Evolutionary conservation across 768 basidiomycete genomes (phyloP), one percentile per base, ranked within the genome.

Genomic region (Chiua virens): DNA sequence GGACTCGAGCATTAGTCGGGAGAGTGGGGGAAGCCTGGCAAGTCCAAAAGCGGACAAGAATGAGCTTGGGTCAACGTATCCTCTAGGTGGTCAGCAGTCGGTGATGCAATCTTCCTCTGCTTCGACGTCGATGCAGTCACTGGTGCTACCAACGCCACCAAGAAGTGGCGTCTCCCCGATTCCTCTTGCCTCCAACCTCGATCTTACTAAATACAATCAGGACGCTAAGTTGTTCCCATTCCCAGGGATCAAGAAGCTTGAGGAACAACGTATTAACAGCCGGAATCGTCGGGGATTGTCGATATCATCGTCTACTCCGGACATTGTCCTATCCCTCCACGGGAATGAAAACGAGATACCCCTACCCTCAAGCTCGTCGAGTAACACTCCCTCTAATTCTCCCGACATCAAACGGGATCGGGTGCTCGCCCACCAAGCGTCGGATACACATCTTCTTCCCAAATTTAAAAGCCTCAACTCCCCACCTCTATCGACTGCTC

Each of bases 221-320:
- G 77, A 80, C 50, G 67, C 80, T 28, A 98, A 98, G 66, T 75
- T 97, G 32, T 89, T 87, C 69, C 92, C 94, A 1, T 94, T 96
- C 78, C 92, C 91, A 22, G 92, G 91, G 34, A 86, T 93, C 68
- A 79, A 85, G 61, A 80, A 81, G 59, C 74, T 93, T 34, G 89
- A 89, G 65, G 85, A 89, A 63, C 81, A 88, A 60, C 78, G 84
- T 45, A 67, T 65, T 46, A 70, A 68, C 28, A 82, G 75, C 58
- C 80, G 82, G 30, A 75, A 77, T 47, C 79, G 78, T 41, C 79
- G 78, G 47, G 79, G 78, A 7, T 67, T 82, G 41, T 76, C 65
- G 45, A 71, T 67, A 66, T 78, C 77, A 3, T 71, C 75, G 8
- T 78, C 80, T 10, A 77, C 76, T 15, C 78, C 79, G 13, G 78